phyloP scores from a whole-genome alignment of 2,329 filamentous ascomycete genomes.

The Botrytis hyacinthi region DNA sequence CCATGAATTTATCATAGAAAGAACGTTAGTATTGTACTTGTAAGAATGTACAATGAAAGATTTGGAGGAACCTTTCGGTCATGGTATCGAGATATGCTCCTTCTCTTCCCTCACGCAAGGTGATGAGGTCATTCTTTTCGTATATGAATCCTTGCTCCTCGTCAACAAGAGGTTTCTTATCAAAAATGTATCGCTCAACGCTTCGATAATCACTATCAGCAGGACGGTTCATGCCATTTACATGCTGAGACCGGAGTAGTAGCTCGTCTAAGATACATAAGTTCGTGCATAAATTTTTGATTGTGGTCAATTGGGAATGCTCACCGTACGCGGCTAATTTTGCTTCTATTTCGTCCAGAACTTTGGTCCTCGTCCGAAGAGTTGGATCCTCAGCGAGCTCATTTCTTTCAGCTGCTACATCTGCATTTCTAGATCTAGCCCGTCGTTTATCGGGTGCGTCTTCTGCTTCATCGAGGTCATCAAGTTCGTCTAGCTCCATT shows the following conservation, averaged over 20 bases:
- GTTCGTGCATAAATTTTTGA: background rate
- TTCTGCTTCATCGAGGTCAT: slow-evolving; percentile 22
- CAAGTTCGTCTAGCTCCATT: slow-evolving; percentile 27
- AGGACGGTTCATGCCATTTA: slow-evolving; percentile 37
- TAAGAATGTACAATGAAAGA: slow-evolving; percentile 22
- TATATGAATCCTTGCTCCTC: slow-evolving; percentile 39
- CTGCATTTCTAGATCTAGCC: slow-evolving; percentile 17
- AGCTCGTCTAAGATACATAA: background rate
- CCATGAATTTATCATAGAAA: background rate
- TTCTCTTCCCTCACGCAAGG: slow-evolving; percentile 41
- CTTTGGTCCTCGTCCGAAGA: slow-evolving; percentile 12
- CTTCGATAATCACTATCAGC: slow-evolving; percentile 38
- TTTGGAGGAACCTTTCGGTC: slow-evolving; percentile 36
- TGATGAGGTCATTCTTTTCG: slow-evolving; percentile 43
- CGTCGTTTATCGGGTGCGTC: slow-evolving; percentile 1
- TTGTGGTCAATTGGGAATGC: background rate
- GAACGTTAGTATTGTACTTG: background rate
- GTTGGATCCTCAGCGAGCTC: background rate
- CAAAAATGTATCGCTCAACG: slow-evolving; percentile 34
- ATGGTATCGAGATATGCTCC: slow-evolving; percentile 42
- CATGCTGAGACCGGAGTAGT: slow-evolving; percentile 22
- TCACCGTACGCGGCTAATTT: slow-evolving; percentile 22
- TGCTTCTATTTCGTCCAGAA: slow-evolving; percentile 26
- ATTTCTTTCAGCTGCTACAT: slow-evolving; percentile 10
- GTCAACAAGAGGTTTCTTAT: slow-evolving; percentile 29